Conservation (phyloP, 306 rosid species). For the Cucumis cinereus region DNA sequence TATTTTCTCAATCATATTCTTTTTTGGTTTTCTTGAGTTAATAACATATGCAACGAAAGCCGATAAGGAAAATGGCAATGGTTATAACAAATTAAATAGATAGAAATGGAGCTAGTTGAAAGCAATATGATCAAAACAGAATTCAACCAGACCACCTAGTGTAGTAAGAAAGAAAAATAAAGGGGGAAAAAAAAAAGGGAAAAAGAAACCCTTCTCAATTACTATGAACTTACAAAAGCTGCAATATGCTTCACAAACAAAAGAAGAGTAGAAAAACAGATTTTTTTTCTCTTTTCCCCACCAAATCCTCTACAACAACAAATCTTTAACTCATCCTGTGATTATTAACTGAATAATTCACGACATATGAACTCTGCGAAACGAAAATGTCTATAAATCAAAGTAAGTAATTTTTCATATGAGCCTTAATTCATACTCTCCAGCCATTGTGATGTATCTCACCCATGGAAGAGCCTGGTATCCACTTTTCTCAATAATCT, state of each 20-base stretch:
- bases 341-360: slow-evolving; percentile 12
- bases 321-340: slow-evolving; percentile 6
- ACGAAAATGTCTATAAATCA: not conserved
- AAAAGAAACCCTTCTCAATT: not conserved
- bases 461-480: slow-evolving; percentile 99
- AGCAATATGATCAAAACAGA: not conserved
- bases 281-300: not conserved
- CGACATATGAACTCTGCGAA: slow-evolving; percentile 2
- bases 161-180: not conserved
- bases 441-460: slow-evolving; percentile 98
- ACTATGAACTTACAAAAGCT: slow-evolving; percentile 9
- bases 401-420: slow-evolving; percentile 28
- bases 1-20: not conserved
- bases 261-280: slow-evolving; percentile 18
- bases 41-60: not conserved
- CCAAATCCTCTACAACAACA: slow-evolving; percentile 11
- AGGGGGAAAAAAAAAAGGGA: not conserved
- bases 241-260: slow-evolving; percentile 18
- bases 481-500: slow-evolving; percentile 94
- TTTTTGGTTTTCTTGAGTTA: not conserved
- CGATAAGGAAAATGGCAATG: not conserved
- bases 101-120: not conserved
- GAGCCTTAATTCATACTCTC: slow-evolving; percentile 91
- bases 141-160: not conserved
- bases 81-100: not conserved